Evolutionary conservation across 208 protist species (phyloP), one percentile per base, ranked within the genome.

Genomic region (Leishmania major): DNA sequence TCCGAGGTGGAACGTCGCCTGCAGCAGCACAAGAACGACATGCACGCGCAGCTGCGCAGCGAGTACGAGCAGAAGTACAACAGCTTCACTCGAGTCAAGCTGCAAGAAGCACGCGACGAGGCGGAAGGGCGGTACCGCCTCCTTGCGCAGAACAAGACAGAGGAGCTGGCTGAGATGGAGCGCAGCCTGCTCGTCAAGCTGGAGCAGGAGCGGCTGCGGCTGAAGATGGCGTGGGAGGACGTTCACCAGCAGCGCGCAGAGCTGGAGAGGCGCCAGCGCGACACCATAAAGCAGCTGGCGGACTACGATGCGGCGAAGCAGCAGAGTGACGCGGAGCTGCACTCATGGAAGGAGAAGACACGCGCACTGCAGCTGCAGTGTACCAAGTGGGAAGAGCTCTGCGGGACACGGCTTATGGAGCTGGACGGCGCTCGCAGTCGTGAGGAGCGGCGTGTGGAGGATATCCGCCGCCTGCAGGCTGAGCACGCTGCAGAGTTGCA

Each of bases 371-470:
- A 88, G 35, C 75, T 93, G 72, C 90, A 94, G 73, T 81, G 76
- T 51, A 83, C 80, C 49, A 90, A 95, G 78, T 94, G 89, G 87
- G 94, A 97, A 80, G 94, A 97, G 77, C 85, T 97, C 35, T 92
- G 92, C 70, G 87, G 75, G 13, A 85, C 89, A 35, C 91, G 93
- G 11, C 88, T 97, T 69, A 87, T 93, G 66, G 92, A 97, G 84
- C 75, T 87, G 6, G 93, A 97, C 22, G 87, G 88, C 31, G 89
- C 88, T 57, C 89, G 91, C 7, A 88, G 84, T 55, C 88, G 94
- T n/a, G 94, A 96, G 78, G 81, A 80, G 77, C 90, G 92, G 19
- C 91, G 92, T 3, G 76, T 92, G 45, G 91, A 93, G 69, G 94
- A 97, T 67, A 66, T 96, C 8, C 91, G 88, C 22, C 89, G 92